These are phyloP conservation scores for Globisporangium sylvaticum DNA, from an alignment of 352 stramenopile species.

Conservation along the genomic window DNA sequence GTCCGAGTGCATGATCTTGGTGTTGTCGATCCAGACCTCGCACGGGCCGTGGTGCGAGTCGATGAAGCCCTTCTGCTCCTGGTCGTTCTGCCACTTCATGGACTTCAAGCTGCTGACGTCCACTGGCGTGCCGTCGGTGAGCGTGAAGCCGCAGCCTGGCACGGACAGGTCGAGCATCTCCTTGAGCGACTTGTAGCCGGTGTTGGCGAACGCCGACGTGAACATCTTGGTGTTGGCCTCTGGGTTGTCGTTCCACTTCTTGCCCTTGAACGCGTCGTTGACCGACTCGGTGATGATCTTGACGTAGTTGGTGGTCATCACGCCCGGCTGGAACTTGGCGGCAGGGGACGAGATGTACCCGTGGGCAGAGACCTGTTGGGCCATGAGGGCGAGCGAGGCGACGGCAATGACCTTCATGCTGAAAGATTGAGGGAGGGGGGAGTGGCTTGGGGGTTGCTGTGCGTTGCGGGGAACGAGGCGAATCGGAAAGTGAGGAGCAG, in stretches of 20 bases:
- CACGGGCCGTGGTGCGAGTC: conserved; percentile 44
- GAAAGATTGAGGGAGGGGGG: neutral
- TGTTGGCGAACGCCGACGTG: conserved; percentile 4
- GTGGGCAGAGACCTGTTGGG: conserved; percentile 24
- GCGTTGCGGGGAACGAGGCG: neutral
- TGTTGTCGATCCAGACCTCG: conserved; percentile 45
- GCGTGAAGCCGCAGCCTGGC: conserved; percentile 24
- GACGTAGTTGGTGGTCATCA: conserved; percentile 13
- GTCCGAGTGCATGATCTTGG: conserved; percentile 29
- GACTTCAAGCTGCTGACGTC: conserved; percentile 31
- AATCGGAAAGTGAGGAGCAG: conserved; percentile 5
- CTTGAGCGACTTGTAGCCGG: conserved; percentile 20
- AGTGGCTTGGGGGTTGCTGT: neutral
- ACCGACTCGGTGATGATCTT: conserved; percentile 7
- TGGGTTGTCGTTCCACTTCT: conserved; percentile 23
- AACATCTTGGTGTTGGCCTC: conserved; percentile 12
- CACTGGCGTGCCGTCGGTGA: conserved; percentile 21
- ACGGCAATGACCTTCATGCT: conserved; percentile 21
- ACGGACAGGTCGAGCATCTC: conserved; percentile 32
- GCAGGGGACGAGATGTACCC: conserved; percentile 35
- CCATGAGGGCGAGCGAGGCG: conserved; percentile 20
- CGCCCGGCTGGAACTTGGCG: conserved; percentile 11
- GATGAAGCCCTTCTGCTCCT: conserved; percentile 36
- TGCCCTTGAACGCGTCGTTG: conserved; percentile 15
- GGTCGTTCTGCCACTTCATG: conserved; percentile 50